Evolutionary conservation across 2,329 filamentous ascomycete species (phyloP), one percentile per base, ranked within the genome.

Genomic region (Colletotrichum lini): DNA sequence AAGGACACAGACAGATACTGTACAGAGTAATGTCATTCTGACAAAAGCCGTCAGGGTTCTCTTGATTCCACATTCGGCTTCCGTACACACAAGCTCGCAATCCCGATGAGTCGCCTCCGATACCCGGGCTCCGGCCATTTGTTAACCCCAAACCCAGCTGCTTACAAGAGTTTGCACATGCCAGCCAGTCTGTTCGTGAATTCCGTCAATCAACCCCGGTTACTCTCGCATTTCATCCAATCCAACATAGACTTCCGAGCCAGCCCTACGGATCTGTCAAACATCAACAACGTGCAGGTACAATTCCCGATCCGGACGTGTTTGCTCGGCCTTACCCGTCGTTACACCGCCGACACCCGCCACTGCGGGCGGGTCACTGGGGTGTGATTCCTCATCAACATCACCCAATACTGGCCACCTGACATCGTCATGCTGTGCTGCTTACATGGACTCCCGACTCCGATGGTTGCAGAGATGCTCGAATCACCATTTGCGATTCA

Each of bases 291-390:
- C 30, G 30, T 38, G 30, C 30, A 54, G 30, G 35, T 38, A 10
- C 9, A 38, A 10, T 38, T 38, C 52, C 52, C 30, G 5, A 38
- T 40, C 9, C 15, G 18, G 18, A 18, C 26, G 52, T 35, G 26
- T 40, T 38, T 56, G 30, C 18, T 56, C 53, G 30, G 53, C 21
- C 30, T 18, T 40, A 56, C 26, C 53, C 18, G 53, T 4, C 15
- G 23, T 40, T 40, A 21, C 53, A 56, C 18, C 53, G 5, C 53
- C 53, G 53, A 56, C n/a, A 56, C 30, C 53, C 53, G 53, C 53
- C 18, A 4, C 18, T 10, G 38, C 52, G n/a, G 13, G 4, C 30
- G 35, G 8, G 35, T 10, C 8, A 38, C 35, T 38, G 53, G 18
- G 2, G 7, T 21, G 15, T 56, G 30, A 56, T 56, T 56, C 40